These are phyloP conservation scores for Trichoderma pleuroti DNA, from an alignment of 2,329 filamentous ascomycete genomes.

Conservation along the genomic window DNA sequence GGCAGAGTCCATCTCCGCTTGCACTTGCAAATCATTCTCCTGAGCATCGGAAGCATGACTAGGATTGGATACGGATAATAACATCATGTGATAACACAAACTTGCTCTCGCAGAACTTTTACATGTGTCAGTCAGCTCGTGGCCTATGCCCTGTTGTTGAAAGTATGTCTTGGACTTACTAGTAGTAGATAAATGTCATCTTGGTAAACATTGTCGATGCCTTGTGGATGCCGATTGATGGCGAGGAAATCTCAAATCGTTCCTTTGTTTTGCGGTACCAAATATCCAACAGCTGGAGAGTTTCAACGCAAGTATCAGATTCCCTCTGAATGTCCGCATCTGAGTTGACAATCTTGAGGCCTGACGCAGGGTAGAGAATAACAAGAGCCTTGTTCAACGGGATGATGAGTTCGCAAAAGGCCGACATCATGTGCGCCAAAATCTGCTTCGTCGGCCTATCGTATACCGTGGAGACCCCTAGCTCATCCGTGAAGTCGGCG, in stretches of 20 bases:
- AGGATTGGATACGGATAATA: background rate
- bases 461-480: slow-evolving; percentile 6
- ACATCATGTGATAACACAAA: slow-evolving; percentile 13
- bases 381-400: slow-evolving; percentile 1
- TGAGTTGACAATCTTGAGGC: background rate
- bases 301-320: background rate
- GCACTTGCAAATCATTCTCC: background rate
- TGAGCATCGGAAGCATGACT: background rate
- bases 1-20: slow-evolving; percentile 10
- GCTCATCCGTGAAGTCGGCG: slow-evolving; percentile 3
- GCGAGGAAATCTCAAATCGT: slow-evolving; percentile 1
- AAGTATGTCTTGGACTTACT: background rate
- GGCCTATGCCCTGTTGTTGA: background rate
- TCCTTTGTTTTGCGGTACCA: slow-evolving; percentile 11
- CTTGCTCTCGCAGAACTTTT: slow-evolving; percentile 5
- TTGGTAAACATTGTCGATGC: slow-evolving; percentile 4
- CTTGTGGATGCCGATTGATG: slow-evolving; percentile 7
- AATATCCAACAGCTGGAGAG: background rate
- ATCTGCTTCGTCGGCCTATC: slow-evolving; percentile 10
- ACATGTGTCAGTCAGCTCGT: background rate
- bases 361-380: background rate
- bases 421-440: slow-evolving; percentile 3
- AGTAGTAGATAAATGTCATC: slow-evolving; percentile 16
- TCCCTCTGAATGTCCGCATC: background rate
- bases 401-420: slow-evolving; percentile 9